A percentile compares a stretch with the other conserved stretches of the same genome.
phyloP scores from a whole-genome alignment of 2,329 filamentous ascomycete species.

The Trichophyton simii region DNA sequence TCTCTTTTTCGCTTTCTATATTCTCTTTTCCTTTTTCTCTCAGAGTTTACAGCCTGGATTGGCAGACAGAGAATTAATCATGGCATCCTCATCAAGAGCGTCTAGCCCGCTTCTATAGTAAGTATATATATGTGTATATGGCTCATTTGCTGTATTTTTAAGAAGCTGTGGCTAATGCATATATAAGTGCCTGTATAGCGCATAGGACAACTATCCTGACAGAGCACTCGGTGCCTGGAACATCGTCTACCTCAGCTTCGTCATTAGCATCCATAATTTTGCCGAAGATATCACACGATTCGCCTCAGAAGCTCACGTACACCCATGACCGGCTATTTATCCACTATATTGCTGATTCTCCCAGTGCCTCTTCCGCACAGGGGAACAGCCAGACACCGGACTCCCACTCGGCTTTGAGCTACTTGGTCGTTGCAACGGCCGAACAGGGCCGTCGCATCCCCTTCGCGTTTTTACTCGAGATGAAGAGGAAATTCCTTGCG shows the following conservation, averaged over 20 bases:
- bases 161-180: neutral
- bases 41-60: neutral
- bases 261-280: conserved; percentile 87
- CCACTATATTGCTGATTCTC: conserved; percentile 83
- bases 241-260: conserved; percentile 71
- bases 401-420: conserved; percentile 72
- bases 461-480: conserved; percentile 83
- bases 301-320: conserved; percentile 81
- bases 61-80: neutral
- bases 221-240: conserved; percentile 80
- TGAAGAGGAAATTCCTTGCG: conserved; percentile 73
- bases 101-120: conserved; percentile 63
- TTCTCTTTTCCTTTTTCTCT: neutral
- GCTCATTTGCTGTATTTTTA: neutral
- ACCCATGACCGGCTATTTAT: conserved; percentile 85
- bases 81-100: conserved; percentile 14
- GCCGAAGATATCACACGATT: conserved; percentile 75
- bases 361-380: conserved; percentile 45
- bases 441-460: conserved; percentile 75
- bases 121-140: conserved; percentile 21
- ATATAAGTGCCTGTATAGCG: conserved; percentile 72
- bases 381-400: conserved; percentile 32
- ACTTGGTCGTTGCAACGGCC: conserved; percentile 74
- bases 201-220: conserved; percentile 84
- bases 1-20: neutral